A percentile compares a stretch with the other conserved stretches of the same genome.
These are phyloP conservation scores for Tylopilus felleus DNA, from an alignment of 768 basidiomycete genomes.

Conservation along the genomic window DNA sequence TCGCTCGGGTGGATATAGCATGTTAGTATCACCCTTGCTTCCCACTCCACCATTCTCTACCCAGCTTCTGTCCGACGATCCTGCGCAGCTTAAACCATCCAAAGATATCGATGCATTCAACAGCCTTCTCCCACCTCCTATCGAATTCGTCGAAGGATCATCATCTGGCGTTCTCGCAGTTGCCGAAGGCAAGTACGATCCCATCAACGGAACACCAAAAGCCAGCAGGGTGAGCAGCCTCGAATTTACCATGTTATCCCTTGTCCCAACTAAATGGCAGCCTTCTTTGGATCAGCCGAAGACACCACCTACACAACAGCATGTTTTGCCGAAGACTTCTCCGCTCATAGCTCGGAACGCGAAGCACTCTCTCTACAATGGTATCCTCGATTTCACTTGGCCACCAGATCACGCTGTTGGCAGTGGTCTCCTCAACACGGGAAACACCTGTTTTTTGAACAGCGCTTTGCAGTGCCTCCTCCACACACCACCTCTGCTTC, in stretches of 20 bases:
- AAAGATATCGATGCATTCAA: constrained; percentile 75
- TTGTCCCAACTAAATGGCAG: constrained; percentile 4
- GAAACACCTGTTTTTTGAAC: constrained; percentile 96
- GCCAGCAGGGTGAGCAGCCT: constrained; percentile 43
- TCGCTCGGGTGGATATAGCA: constrained; percentile 32
- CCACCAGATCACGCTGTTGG: constrained; percentile 48
- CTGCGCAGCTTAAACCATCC: constrained; percentile 58
- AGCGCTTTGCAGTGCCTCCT: constrained; percentile 90
- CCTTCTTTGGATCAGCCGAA: constrained; percentile 21
- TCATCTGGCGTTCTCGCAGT: constrained; percentile 72
- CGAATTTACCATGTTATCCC: neutral
- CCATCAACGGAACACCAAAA: constrained; percentile 70
- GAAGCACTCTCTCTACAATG: constrained; percentile 45
- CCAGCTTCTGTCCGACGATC: constrained; percentile 48
- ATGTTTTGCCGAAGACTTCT: constrained; percentile 29
- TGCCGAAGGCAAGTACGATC: constrained; percentile 73
- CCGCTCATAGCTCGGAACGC: constrained; percentile 20
- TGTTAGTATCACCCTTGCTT: constrained; percentile 67
- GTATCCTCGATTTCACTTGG: constrained; percentile 63
- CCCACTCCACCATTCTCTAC: constrained; percentile 51
- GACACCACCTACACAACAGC: constrained; percentile 24
- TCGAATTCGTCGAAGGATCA: constrained; percentile 83
- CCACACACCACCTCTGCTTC: constrained; percentile 86
- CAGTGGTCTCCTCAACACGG: constrained; percentile 74
- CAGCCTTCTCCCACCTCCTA: constrained; percentile 70